Evolutionary conservation across 2,329 filamentous ascomycete species (phyloP), one percentile per base, ranked within the genome.

Genomic region (Cytospora schulzeri): DNA sequence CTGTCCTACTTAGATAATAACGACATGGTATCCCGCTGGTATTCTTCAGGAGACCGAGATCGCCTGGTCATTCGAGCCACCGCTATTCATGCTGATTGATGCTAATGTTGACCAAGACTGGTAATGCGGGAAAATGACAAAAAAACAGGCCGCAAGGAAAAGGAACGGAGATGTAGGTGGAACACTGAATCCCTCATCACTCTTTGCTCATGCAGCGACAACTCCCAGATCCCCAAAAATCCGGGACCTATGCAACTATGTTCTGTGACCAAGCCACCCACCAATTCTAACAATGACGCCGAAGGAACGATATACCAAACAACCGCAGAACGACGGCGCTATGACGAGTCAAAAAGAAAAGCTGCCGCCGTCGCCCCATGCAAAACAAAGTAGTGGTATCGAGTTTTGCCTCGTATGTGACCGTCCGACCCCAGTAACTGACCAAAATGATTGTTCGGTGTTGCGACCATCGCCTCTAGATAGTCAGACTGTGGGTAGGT

Each of bases 201-300:
- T 52, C 45, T 38, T 38, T 26, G 64, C 64, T 60, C 57, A 57
- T 64, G 64, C 61, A 61, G 24, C 63, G 61, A 52, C 50, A 57
- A 54, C 48, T 54, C 57, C 54, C 19, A 56, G 54, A 52, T 52
- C 35, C 29, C 55, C 55, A 54, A 35, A 54, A 35, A 41, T 24
- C 57, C 62, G 38, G 58, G 51, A 50, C 26, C 31, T 26, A 65
- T 66, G 65, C 65, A 64, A 58, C 57, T 52, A 60, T 64, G 61
- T 64, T 52, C 60, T 64, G 57, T 60, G 54, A 64, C 53, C 53
- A 60, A 61, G 35, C 60, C 61, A 55, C 64, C 55, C 51, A 50
- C 52, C 52, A 41, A 58, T 48, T 66, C 62, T 66, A 66, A 58
- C 50, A 62, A 51, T 51, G 55, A 65, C 62, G 62, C 65, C 57